Conservation (phyloP, 768 basidiomycete species). For the Mycena crocata region DNA sequence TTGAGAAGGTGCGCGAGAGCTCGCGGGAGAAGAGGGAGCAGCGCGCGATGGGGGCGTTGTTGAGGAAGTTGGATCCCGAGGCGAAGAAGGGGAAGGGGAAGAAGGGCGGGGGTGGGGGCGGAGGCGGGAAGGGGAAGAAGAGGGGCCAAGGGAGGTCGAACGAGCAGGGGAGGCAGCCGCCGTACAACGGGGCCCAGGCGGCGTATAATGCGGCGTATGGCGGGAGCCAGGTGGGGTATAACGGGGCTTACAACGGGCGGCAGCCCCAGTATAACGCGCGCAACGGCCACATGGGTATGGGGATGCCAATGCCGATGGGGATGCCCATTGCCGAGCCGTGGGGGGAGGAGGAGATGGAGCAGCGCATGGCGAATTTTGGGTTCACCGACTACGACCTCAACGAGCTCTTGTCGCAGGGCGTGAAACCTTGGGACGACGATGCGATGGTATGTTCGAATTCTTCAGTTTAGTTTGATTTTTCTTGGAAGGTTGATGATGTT, state of each 20-base stretch:
- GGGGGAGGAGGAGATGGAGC: constrained; percentile 31
- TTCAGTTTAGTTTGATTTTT: background rate
- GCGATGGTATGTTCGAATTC: constrained; percentile 45
- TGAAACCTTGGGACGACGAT: constrained; percentile 60
- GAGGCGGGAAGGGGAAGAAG: background rate
- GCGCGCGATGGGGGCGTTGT: constrained; percentile 7
- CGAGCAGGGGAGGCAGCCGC: constrained; percentile 8
- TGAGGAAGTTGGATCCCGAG: constrained; percentile 7
- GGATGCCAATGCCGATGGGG: constrained; percentile 27
- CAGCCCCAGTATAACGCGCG: too few relatives aligned
- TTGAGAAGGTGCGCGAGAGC: constrained; percentile 30
- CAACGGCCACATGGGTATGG: background rate
- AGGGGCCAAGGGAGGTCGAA: constrained; percentile 4
- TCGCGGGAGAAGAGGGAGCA: constrained; percentile 26
- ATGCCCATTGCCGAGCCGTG: too few relatives aligned
- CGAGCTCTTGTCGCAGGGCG: constrained; percentile 51
- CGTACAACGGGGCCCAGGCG: background rate
- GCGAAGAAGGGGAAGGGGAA: constrained; percentile 18
- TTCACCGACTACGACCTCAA: constrained; percentile 48
- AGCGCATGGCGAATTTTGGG: constrained; percentile 40
- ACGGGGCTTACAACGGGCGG: background rate
- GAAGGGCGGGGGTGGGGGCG: background rate
- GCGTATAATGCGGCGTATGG: background rate
- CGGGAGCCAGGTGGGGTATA: background rate
- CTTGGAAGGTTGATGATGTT: background rate